Evolutionary conservation across 2,329 filamentous ascomycete genomes (phyloP).

Genomic region (Aspergillus phoenicis): DNA sequence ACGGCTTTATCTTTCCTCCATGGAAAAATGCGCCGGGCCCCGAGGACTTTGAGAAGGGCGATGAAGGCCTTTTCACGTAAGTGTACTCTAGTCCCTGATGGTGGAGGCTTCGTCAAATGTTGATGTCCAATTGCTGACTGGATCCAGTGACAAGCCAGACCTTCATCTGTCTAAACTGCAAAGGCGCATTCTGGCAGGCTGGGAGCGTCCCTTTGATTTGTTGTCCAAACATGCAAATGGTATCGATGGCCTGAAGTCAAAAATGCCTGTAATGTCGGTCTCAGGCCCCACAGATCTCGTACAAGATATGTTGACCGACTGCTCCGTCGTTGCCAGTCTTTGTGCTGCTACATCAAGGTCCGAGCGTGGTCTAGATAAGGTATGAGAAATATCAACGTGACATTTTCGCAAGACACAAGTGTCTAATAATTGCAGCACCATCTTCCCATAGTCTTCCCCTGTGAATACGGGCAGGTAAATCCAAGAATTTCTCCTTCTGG

Average conservation of each 20-base stretch:
- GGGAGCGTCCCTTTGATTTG: slow-evolving; percentile 76
- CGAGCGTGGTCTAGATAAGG: slow-evolving; percentile 68
- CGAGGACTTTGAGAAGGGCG: slow-evolving; percentile 62
- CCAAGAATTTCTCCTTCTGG: slow-evolving; percentile 74
- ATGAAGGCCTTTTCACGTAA: slow-evolving; percentile 65
- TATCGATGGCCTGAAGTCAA: background rate
- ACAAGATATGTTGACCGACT: slow-evolving; percentile 94
- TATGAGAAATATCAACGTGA: slow-evolving; percentile 41
- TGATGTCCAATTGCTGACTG: slow-evolving; percentile 22
- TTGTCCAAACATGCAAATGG: slow-evolving; percentile 48
- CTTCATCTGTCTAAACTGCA: slow-evolving; percentile 77
- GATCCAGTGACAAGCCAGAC: slow-evolving; percentile 64
- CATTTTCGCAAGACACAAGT: background rate
- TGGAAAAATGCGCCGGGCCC: slow-evolving; percentile 70
- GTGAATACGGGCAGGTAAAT: slow-evolving; percentile 58
- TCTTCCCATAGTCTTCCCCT: slow-evolving; percentile 73
- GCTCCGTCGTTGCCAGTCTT: slow-evolving; percentile 93
- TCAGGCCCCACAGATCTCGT: slow-evolving; percentile 74
- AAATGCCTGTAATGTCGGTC: slow-evolving; percentile 59
- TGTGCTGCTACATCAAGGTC: slow-evolving; percentile 76
- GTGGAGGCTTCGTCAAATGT: slow-evolving; percentile 12
- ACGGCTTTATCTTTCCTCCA: slow-evolving; percentile 80
- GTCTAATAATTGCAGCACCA: slow-evolving; percentile 59
- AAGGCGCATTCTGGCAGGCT: slow-evolving; percentile 73
- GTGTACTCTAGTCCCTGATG: slow-evolving; percentile 8